phyloP scores from a whole-genome alignment of 2,329 filamentous ascomycete genomes.

The Tothia fuscella region DNA sequence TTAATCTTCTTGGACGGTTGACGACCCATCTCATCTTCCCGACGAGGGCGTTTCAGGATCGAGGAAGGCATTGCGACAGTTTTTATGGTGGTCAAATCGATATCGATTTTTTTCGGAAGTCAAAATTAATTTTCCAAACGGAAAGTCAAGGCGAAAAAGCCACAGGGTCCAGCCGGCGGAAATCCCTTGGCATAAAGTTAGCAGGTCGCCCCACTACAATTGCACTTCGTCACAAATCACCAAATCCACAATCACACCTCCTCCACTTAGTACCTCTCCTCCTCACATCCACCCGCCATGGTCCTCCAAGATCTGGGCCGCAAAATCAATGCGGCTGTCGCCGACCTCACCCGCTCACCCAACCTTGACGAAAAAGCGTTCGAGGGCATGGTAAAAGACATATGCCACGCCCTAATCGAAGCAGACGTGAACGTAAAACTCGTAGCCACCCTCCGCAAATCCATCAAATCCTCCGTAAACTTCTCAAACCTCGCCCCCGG shows the following conservation, averaged over 20 bases:
- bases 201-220: neutral
- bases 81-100: neutral
- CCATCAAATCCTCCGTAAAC: slow-evolving; percentile 82
- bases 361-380: slow-evolving; percentile 98
- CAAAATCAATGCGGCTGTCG: slow-evolving; percentile 95
- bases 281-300: slow-evolving; percentile 42
- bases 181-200: no score
- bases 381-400: slow-evolving; percentile 96
- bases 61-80: slow-evolving; percentile 23
- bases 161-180: no score
- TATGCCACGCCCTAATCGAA: slow-evolving; percentile 87
- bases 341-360: slow-evolving; percentile 78
- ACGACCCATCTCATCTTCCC: slow-evolving; percentile 33
- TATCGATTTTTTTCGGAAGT: neutral
- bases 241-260: neutral
- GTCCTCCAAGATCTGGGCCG: slow-evolving; percentile 97
- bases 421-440: slow-evolving; percentile 96
- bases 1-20: slow-evolving; percentile 21
- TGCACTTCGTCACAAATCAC: slow-evolving; percentile 1
- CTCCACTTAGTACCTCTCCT: neutral
- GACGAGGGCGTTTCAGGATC: slow-evolving; percentile 43
- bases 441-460: slow-evolving; percentile 81
- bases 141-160: neutral
- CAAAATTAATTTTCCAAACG: neutral
- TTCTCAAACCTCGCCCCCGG: slow-evolving; percentile 85